phyloP scores from a whole-genome alignment of 257 asterid genomes.

The Cinchona pubescens region DNA sequence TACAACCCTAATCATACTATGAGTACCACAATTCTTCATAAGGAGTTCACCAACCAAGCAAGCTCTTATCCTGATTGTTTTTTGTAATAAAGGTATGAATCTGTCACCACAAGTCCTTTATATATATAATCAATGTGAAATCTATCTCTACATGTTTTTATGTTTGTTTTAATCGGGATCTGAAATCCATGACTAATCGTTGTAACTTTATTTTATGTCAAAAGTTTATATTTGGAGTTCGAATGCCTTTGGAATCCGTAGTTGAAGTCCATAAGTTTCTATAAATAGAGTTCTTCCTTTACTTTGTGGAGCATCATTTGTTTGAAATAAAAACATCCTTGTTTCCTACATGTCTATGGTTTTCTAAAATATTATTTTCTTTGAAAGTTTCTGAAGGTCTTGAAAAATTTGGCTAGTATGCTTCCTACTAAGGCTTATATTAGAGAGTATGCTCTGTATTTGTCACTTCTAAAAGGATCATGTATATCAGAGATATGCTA shows the following conservation, averaged over 20 bases:
- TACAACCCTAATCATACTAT: no score
- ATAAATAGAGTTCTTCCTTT: neutral
- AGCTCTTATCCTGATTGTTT: no score
- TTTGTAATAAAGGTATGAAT: no score
- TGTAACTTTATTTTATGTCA: no score
- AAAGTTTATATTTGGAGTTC: neutral
- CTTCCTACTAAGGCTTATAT: neutral
- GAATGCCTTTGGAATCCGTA: neutral
- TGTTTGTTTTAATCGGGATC: no score
- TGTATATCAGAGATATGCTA: neutral
- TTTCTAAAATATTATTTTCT: neutral
- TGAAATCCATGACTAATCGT: neutral
- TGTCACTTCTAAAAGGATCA: no score
- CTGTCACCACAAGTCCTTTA: no score
- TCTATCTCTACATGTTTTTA: neutral
- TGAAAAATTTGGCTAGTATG: no score
- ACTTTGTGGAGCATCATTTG: neutral
- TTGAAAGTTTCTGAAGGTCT: no score
- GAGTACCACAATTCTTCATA: no score
- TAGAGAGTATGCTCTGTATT: neutral
- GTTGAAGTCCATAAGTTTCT: neutral
- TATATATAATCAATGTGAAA: no score
- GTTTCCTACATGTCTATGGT: neutral
- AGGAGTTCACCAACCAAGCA: no score
- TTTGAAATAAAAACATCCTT: neutral